Percentiles rank a stretch among this genome's conserved stretches.
Evolutionary conservation across 2,329 filamentous ascomycete species (phyloP).

Genomic region (Pyrenochaeta sp.): DNA sequence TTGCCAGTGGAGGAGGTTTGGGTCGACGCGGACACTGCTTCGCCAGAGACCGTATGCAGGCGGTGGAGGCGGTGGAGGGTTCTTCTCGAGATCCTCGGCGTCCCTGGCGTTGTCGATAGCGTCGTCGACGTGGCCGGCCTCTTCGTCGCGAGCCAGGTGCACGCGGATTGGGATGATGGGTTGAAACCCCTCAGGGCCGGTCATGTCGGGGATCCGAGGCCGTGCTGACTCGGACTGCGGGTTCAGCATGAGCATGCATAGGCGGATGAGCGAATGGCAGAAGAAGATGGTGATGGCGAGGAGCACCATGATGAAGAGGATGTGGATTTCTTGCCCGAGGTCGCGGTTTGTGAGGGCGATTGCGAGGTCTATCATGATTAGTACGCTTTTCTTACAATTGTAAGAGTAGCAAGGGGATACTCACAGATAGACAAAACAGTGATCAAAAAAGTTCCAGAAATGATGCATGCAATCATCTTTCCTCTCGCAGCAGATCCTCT

Average conservation of each 20-base stretch:
- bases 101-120: constrained; percentile 51
- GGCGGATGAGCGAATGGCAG: constrained; percentile 76
- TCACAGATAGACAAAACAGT: constrained; percentile 71
- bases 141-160: constrained; percentile 76
- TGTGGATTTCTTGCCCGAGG: constrained; percentile 74
- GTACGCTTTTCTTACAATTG: constrained; percentile 4
- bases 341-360: constrained; percentile 72
- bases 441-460: constrained; percentile 70
- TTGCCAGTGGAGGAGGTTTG: constrained; percentile 82
- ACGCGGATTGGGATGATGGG: constrained; percentile 79
- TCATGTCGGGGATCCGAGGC: constrained; percentile 56
- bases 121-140: constrained; percentile 62
- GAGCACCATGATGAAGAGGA: constrained; percentile 80
- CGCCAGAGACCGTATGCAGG: constrained; percentile 89
- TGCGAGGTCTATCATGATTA: constrained; percentile 67
- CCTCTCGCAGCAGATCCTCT: constrained; percentile 37
- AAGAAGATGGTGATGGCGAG: constrained; percentile 79
- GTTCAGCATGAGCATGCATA: constrained; percentile 71
- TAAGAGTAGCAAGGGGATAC: constrained; percentile 41
- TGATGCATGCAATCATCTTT: constrained; percentile 58
- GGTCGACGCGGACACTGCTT: constrained; percentile 81
- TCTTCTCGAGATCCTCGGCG: constrained; percentile 24
- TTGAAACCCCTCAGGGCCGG: constrained; percentile 69
- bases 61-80: constrained; percentile 56
- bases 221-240: constrained; percentile 38